These are phyloP conservation scores for Cicer yamashitae DNA, from an alignment of 306 rosid genomes.

Conservation along the genomic window DNA sequence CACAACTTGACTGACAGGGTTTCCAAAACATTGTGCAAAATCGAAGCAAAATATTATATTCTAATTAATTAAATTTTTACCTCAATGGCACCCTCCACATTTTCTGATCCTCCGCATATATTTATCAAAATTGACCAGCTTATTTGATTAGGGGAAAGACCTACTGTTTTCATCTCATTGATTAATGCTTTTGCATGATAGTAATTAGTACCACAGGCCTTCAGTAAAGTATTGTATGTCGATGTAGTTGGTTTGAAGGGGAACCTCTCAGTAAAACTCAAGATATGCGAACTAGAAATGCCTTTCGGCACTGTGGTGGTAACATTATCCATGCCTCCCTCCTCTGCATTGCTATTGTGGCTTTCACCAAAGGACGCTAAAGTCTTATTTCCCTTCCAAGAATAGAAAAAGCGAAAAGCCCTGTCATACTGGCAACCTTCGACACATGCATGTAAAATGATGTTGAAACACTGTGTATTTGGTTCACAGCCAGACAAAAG, in stretches of 20 bases:
- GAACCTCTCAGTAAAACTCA: slow-evolving; percentile 61
- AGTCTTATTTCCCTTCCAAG: slow-evolving; percentile 69
- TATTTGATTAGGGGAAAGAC: slow-evolving; percentile 84
- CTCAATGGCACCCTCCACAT: slow-evolving; percentile 79
- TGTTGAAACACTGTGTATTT: slow-evolving; percentile 89
- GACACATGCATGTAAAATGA: slow-evolving; percentile 89
- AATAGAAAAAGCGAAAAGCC: slow-evolving; percentile 85
- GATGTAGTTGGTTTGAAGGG: slow-evolving; percentile 77
- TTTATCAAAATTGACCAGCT: slow-evolving; percentile 91
- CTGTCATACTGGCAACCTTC: slow-evolving; percentile 93
- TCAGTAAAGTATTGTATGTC: slow-evolving; percentile 87
- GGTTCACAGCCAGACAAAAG: slow-evolving; percentile 83
- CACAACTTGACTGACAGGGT: slow-evolving; percentile 39
- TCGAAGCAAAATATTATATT: slow-evolving; percentile 22
- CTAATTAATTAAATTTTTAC: slow-evolving; percentile 50
- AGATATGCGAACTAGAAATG: slow-evolving; percentile 55
- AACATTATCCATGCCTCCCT: slow-evolving; percentile 28
- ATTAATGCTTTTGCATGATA: slow-evolving; percentile 79
- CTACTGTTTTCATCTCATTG: slow-evolving; percentile 74
- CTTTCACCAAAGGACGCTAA: slow-evolving; percentile 50
- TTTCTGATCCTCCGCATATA: slow-evolving; percentile 68
- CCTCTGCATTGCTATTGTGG: slow-evolving; percentile 47
- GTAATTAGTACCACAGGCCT: slow-evolving; percentile 95
- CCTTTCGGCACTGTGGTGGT: slow-evolving; percentile 46
- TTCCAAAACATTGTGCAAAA: slow-evolving; percentile 24